Base-by-base conservation (phyloP, 2,329 filamentous ascomycete species). In the Phyllachora maydis region DNA sequence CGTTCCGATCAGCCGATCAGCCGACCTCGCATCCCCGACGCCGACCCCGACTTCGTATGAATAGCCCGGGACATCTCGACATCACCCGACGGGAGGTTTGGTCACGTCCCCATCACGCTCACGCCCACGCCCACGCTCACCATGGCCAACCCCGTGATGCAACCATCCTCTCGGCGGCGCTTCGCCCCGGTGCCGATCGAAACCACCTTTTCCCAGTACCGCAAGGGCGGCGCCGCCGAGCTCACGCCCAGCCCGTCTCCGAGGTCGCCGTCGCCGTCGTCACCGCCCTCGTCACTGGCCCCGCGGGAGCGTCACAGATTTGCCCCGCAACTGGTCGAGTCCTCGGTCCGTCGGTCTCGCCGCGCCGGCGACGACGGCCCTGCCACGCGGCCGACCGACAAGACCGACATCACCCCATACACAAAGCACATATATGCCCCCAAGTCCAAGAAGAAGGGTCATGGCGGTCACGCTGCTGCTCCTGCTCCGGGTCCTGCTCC, bases 281-380 rank as follows among this genome's bases (percentile, higher is more conserved):
- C 32, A 38, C 39, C 28, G 31, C 34, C 30, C 36, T 34, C 14
- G 18, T n/a, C n/a, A n/a, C n/a, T n/a, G n/a, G 23, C 9, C 26
- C 30, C 26, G 22, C 43, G 38, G 23, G 39, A 41, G 18, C 49
- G 47, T 35, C 54, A 59, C 31, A 50, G 52, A 29, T 91, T 90
- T 43, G 62, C 71, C 15, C 81, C 81, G 8, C 73, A 85, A 37
- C 54, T 91, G 26, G 71, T 91, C 30, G 79, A 85, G 45, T 83
- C 77, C 3, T 74, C 74, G 7, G 37, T 40, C 4, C 66, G 69
- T 35, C 61, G 81, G 25, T 68, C 69, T 16, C 66, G 74, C 31
- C 68, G 68, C 37, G 62, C 62, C 10, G 68, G 68, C 11, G 72
- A 81, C 35, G 45, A 57, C 1, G 59, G 57, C 5, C 67, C 69